Conservation (phyloP, 192 early-diverging fungal genomes). For the Gigaspora rosea region DNA sequence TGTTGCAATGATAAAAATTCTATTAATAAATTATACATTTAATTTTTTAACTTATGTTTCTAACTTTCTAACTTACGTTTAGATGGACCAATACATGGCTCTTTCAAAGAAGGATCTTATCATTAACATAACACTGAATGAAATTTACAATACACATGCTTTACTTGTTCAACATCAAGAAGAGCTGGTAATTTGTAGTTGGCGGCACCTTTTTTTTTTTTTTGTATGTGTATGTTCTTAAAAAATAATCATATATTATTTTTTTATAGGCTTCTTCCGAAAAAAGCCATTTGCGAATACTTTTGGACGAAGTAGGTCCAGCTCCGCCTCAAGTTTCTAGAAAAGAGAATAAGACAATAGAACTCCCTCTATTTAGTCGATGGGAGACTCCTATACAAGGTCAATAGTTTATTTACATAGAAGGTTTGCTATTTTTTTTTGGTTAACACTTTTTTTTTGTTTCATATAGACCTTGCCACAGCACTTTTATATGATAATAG, state of each 20-base stretch:
- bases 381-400: slow-evolving; percentile 84
- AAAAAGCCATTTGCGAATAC: slow-evolving; percentile 79
- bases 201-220: neutral
- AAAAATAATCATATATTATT: neutral
- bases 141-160: slow-evolving; percentile 91
- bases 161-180: slow-evolving; percentile 83
- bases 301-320: slow-evolving; percentile 76
- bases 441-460: neutral
- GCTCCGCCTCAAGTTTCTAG: slow-evolving; percentile 77
- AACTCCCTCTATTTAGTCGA: slow-evolving; percentile 73
- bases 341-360: slow-evolving; percentile 73
- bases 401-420: neutral
- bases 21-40: neutral
- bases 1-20: neutral
- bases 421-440: neutral
- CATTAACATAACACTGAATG: slow-evolving; percentile 89
- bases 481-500: slow-evolving; percentile 80
- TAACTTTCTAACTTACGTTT: neutral
- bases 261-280: slow-evolving; percentile 61
- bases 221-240: neutral
- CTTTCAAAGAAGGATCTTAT: slow-evolving; percentile 90
- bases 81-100: slow-evolving; percentile 97
- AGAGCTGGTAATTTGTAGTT: slow-evolving; percentile 46
- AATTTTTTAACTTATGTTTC: neutral
- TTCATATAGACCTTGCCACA: slow-evolving; percentile 48